A percentile compares a stretch with the other conserved stretches of the same genome.
Evolutionary conservation across 83 land plant species (phyloP).

Genomic region (Isoetes engelmannii): DNA sequence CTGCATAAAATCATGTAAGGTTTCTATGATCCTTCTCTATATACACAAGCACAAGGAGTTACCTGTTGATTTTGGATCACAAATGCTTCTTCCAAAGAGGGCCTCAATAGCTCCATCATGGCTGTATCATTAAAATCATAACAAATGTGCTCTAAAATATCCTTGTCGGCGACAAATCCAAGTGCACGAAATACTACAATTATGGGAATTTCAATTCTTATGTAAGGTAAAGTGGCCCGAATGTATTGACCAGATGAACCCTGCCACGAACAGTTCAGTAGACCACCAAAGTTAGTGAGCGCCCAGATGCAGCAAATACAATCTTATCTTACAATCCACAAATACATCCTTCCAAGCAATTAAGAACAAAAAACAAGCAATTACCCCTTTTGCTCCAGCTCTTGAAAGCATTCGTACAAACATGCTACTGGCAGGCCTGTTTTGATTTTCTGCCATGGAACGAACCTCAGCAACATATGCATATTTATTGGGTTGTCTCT

Average conservation of each 20-base stretch:
- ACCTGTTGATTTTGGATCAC: constrained; percentile 99
- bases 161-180: constrained; percentile 96
- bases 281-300: background rate
- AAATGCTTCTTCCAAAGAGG: constrained; percentile 94
- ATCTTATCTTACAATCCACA: background rate
- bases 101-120: constrained; percentile 95
- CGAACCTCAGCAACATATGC: constrained; percentile 96
- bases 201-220: constrained; percentile 80
- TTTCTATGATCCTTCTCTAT: background rate
- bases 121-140: constrained; percentile 80
- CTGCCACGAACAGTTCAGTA: constrained; percentile 28
- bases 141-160: constrained; percentile 93
- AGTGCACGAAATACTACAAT: constrained; percentile 87
- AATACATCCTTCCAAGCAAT: background rate
- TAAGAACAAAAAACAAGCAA: background rate
- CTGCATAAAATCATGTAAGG: constrained; percentile 20
- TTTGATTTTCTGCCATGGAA: constrained; percentile 96
- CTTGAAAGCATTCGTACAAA: constrained; percentile 98
- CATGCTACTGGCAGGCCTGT: constrained; percentile 96
- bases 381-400: constrained; percentile 89
- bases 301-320: background rate
- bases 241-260: constrained; percentile 98
- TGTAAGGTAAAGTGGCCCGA: constrained; percentile 96
- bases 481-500: constrained; percentile 93
- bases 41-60: background rate